Base-by-base conservation (phyloP, 2,329 filamentous ascomycete species). In the Daldinia eschscholtzii region DNA sequence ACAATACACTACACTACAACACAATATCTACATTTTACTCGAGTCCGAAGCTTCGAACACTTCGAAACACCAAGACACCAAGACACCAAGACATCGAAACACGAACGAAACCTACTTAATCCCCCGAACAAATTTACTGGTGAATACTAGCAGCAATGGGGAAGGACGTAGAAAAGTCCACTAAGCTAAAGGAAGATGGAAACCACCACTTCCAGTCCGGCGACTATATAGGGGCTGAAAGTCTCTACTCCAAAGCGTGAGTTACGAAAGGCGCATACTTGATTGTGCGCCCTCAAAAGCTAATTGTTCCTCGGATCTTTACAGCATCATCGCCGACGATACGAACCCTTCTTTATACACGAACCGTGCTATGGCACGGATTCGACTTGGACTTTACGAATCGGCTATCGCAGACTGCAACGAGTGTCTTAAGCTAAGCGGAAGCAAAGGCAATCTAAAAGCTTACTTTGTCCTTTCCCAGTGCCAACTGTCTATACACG, bases 391-490 rank as follows among this genome's bases (percentile, higher is more conserved):
- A 67, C 84, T 89, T 74, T 97, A 91, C 88, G 87, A 92, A 33
- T 89, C 86, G 9, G 93, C 91, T 56, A 90, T 96, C 70, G 83
- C 88, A 67, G 94, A 98, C 80, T 95, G 94, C 77, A 81, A 91
- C 60, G 84, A 88, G 58, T 93, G 92, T 71, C 90, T 98, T 57
- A 85, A 89, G 66, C 85, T 97, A 5, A 83, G 88, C 30, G 83
- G 86, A 20, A 81, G 80, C 53, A 89, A 87, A 20, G 81, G 80
- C 52, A 89, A 87, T 74, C 91, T 97, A 83, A 98, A 98, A 81
- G 93, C 92, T 6, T 88, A 89, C 76, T 97, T 92, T 80, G 93
- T 94, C 77, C 87, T 97, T 28, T 90, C 93, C 2, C 92, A 97
- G 80, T 93, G 94, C 0, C 90, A 97, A 72, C 84, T 97, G n/a